phyloP scores from a whole-genome alignment of 495 filamentous ascomycete species.

The Achaetomiella virescens region DNA sequence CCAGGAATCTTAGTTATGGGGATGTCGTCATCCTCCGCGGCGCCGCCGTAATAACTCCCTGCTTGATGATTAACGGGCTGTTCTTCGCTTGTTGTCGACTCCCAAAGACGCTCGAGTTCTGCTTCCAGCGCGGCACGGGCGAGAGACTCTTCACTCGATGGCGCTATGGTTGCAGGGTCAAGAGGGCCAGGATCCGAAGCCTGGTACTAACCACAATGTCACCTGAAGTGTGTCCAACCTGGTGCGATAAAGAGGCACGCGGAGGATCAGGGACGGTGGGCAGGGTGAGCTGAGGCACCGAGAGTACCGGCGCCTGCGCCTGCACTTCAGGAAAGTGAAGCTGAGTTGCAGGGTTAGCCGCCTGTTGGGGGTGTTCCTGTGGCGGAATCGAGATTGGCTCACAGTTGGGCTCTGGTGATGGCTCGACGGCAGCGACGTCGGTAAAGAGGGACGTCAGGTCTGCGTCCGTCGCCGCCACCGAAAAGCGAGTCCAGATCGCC shows the following conservation, averaged over 20 bases:
- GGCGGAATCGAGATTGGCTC: conserved; percentile 12
- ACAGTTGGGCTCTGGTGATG: not conserved
- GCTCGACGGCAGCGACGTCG: conserved; percentile 10
- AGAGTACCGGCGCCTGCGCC: not conserved
- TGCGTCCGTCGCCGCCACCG: conserved; percentile 12
- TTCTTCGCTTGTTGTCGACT: conserved; percentile 1
- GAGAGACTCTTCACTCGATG: conserved; percentile 3
- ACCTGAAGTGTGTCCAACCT: conserved; percentile 28
- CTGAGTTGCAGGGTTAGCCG: conserved; percentile 12
- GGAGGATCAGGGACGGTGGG: conserved; percentile 27
- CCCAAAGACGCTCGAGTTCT: conserved; percentile 9
- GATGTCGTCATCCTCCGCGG: conserved; percentile 2
- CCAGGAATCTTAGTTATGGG: conserved; percentile 6
- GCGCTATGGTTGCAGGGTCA: not conserved
- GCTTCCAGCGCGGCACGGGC: conserved; percentile 11
- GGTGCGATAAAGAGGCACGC: conserved; percentile 18
- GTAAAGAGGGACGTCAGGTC: conserved; percentile 22
- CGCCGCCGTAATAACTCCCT: conserved; percentile 4
- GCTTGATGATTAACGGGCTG: conserved; percentile 20
- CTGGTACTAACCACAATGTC: conserved; percentile 27
- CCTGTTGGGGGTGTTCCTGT: conserved; percentile 2
- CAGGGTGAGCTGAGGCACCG: conserved; percentile 7
- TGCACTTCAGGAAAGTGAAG: not conserved
- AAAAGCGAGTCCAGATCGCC: conserved; percentile 23
- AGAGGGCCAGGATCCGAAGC: conserved; percentile 5